Percentiles rank a stretch among this genome's conserved stretches.
These are phyloP conservation scores for Pisolithus thermaeus DNA, from an alignment of 1,284 basidiomycete species.

Conservation along the genomic window DNA sequence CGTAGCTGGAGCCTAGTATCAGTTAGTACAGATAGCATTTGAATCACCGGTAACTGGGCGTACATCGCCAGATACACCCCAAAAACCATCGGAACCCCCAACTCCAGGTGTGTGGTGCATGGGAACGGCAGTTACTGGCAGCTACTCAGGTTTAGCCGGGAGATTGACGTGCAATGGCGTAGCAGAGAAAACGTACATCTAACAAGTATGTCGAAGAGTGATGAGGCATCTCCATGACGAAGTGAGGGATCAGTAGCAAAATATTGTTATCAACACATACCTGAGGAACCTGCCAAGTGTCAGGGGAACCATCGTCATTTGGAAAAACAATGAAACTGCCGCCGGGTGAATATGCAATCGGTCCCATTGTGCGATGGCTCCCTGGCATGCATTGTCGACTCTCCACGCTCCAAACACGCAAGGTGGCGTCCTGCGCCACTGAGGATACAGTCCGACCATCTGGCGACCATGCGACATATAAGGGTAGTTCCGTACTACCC, in stretches of 20 bases:
- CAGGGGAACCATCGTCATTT: background rate
- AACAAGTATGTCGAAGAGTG: too few species aligned
- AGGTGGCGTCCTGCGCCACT: background rate
- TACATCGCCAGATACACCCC: too few species aligned
- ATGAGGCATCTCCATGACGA: too few species aligned
- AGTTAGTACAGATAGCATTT: background rate
- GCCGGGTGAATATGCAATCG: slow-evolving; percentile 2
- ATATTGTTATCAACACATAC: background rate
- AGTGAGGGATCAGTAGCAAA: too few species aligned
- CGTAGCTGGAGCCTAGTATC: too few species aligned
- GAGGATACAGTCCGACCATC: slow-evolving; percentile 3
- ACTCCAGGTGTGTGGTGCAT: too few species aligned
- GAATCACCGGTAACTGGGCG: too few species aligned
- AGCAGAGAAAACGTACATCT: background rate
- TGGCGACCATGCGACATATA: slow-evolving; percentile 6
- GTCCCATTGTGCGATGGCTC: background rate
- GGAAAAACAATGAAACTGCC: background rate
- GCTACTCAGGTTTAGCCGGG: background rate
- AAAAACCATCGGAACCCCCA: too few species aligned
- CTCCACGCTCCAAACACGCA: slow-evolving; percentile 4
- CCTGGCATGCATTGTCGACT: too few species aligned
- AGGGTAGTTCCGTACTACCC: background rate
- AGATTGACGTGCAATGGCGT: background rate
- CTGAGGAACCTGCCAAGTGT: background rate
- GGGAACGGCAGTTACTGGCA: too few species aligned